A percentile compares a stretch with the other conserved stretches of the same genome.
Conservation (phyloP, 169 alveolate species). For the Neospora caninum region DNA sequence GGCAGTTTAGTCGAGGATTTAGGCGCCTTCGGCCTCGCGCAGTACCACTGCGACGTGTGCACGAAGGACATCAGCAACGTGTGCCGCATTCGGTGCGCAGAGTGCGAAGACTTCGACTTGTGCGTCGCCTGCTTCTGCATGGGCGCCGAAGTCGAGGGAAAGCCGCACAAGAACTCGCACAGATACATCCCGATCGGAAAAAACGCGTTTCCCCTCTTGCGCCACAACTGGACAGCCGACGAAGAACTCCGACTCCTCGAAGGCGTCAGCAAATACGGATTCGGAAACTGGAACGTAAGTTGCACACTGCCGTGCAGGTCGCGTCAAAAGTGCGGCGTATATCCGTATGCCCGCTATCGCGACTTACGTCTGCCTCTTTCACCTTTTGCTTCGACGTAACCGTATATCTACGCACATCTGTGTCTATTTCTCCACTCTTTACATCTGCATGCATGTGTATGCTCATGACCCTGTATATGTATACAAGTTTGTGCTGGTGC, state of each 20-base stretch:
- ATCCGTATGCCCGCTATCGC: neutral
- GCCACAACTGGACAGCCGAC: slow-evolving; percentile 91
- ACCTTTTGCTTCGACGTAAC: neutral
- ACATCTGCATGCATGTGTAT: neutral
- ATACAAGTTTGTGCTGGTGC: neutral
- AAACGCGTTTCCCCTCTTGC: slow-evolving; percentile 84
- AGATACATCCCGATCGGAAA: slow-evolving; percentile 90
- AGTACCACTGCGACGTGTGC: slow-evolving; percentile 71
- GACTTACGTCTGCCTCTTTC: neutral
- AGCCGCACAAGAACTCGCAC: slow-evolving; percentile 82
- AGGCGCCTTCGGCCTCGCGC: slow-evolving; percentile 41
- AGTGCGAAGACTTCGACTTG: slow-evolving; percentile 87
- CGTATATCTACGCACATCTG: neutral
- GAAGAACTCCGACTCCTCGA: slow-evolving; percentile 89
- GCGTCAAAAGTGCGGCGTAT: too few species aligned
- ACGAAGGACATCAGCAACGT: slow-evolving; percentile 49
- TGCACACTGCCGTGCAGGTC: too few species aligned
- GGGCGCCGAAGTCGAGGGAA: slow-evolving; percentile 81
- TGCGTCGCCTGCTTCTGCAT: slow-evolving; percentile 88
- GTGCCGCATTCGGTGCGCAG: slow-evolving; percentile 87
- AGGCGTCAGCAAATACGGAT: slow-evolving; percentile 89
- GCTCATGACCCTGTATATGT: neutral
- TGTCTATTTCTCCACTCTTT: too few species aligned
- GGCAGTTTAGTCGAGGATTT: neutral
- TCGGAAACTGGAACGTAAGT: slow-evolving; percentile 90